Conservation (phyloP, 139 green algal species). For the Medakamo hakoo region DNA sequence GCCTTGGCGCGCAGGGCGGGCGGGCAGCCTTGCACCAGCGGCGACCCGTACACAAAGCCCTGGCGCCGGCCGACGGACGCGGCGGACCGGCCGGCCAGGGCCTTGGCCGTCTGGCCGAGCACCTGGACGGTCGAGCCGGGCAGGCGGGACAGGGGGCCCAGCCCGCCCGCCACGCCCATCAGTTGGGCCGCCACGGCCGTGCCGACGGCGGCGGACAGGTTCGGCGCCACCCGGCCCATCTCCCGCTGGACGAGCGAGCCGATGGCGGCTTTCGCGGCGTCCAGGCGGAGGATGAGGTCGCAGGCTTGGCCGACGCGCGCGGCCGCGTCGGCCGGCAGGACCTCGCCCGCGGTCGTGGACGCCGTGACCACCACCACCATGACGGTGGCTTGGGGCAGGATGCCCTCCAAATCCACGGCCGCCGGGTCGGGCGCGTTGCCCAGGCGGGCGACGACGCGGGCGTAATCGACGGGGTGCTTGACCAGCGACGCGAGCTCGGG, state of each 20-base stretch:
- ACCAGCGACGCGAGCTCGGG: constrained; percentile 91
- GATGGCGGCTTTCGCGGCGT: constrained; percentile 67
- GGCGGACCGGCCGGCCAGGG: constrained; percentile 62
- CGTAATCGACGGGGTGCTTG: constrained; percentile 75
- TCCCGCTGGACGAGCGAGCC: constrained; percentile 65
- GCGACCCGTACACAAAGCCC: constrained; percentile 51
- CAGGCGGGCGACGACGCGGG: constrained; percentile 58
- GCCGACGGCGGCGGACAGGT: constrained; percentile 74
- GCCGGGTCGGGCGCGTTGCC: constrained; percentile 67
- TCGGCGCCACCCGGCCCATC: constrained; percentile 88
- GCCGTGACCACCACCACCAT: constrained; percentile 95
- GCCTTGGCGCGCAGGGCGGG: constrained; percentile 55
- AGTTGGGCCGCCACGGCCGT: constrained; percentile 79
- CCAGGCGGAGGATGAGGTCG: constrained; percentile 29
- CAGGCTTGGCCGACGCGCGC: neutral
- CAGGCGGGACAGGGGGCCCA: constrained; percentile 70
- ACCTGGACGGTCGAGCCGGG: constrained; percentile 92
- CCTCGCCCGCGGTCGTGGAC: constrained; percentile 76
- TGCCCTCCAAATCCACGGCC: constrained; percentile 47
- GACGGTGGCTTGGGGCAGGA: constrained; percentile 70
- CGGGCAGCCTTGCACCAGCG: constrained; percentile 53
- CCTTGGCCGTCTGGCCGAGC: constrained; percentile 73
- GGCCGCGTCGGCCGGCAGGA: constrained; percentile 42
- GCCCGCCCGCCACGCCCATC: constrained; percentile 81
- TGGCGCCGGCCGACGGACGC: constrained; percentile 52